Base-by-base conservation (phyloP, 352 stramenopile species). In the Phytopythium aichiense region DNA sequence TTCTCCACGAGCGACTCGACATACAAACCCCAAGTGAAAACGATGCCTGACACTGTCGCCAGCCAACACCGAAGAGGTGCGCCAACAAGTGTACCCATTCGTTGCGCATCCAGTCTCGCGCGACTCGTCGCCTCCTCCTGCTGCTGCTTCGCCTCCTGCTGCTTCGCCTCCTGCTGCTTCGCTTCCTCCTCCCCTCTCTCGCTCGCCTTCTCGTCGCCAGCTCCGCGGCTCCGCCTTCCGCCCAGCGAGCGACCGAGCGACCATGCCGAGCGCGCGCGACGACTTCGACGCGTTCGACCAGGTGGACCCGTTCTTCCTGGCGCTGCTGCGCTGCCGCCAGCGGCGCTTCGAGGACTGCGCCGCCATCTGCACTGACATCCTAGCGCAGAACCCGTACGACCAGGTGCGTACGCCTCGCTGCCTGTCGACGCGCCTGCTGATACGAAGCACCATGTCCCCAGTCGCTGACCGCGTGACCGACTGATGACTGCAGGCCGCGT, bases 241-340 rank as follows among this genome's bases (percentile, higher is more conserved):
- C 12, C 38, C 38, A 20, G 38, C 9, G 38, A 43, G 15, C 20
- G 30, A 38, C 9, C 64, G 58, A 59, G 13, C 30, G 31, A 58
- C 25, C 48, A 64, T 22, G 58, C 45, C 23, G 50, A 64, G 55
- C 42, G 55, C 55, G 38, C 55, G 55, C n/a, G 55, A 60, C 55
- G 66, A 76, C 54, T 70, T 74, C 42, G 58, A 67, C 51, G 69
- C 68, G 40, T 43, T 91, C 56, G 82, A 92, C 60, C 72, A 84
- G 30, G 83, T 98, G 74, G 93, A 96, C 52, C 88, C 89, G 48
- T 91, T 96, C 70, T 97, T 88, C 71, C 72, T 95, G 74, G 89
- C 87, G 61, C 68, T 95, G 55, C 73, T 92, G 62, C 84, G 87
- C 35, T 74, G 76, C 23, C 81, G 87, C 16, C 80, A 95, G 67